Percentiles rank a stretch among this genome's conserved stretches.
Evolutionary conservation across 1,284 basidiomycete genomes (phyloP).

Genomic region (Mrakiaceae sp.): DNA sequence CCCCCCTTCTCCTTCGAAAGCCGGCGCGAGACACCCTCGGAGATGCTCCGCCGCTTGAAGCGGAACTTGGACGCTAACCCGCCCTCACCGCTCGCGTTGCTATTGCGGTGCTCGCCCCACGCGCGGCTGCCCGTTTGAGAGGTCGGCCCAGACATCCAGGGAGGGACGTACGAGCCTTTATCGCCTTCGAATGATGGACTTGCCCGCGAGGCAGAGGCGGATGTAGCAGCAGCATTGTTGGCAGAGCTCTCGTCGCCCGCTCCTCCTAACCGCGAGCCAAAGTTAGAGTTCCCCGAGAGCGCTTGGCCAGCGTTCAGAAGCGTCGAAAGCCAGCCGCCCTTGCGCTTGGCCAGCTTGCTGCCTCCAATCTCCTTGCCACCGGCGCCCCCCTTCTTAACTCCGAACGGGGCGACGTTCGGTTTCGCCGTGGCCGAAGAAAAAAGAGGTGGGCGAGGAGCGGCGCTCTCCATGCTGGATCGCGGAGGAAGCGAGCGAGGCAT

Average conservation of each 20-base stretch:
- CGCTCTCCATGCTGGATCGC: no score
- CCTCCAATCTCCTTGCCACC: background rate
- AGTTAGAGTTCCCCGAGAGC: background rate
- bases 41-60: constrained; percentile 14
- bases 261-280: no score
- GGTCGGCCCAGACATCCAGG: constrained; percentile 4
- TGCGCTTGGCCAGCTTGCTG: background rate
- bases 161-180: constrained; percentile 8
- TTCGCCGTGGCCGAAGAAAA: no score
- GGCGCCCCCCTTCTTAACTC: background rate
- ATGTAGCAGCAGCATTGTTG: no score
- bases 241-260: no score
- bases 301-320: constrained; percentile 6
- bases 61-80: constrained; percentile 9
- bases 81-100: no score
- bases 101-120: no score
- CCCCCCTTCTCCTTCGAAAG: constrained; percentile 3
- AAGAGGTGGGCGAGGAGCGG: no score
- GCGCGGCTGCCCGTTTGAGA: background rate
- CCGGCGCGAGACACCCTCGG: constrained; percentile 4
- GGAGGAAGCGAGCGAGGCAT: no score
- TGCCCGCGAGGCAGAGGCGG: no score
- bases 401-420: no score
- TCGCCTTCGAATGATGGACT: no score
- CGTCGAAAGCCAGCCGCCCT: constrained; percentile 14